Evolutionary conservation across 2,329 filamentous ascomycete genomes (phyloP).

Genomic region (Colletotrichum theobromicola): DNA sequence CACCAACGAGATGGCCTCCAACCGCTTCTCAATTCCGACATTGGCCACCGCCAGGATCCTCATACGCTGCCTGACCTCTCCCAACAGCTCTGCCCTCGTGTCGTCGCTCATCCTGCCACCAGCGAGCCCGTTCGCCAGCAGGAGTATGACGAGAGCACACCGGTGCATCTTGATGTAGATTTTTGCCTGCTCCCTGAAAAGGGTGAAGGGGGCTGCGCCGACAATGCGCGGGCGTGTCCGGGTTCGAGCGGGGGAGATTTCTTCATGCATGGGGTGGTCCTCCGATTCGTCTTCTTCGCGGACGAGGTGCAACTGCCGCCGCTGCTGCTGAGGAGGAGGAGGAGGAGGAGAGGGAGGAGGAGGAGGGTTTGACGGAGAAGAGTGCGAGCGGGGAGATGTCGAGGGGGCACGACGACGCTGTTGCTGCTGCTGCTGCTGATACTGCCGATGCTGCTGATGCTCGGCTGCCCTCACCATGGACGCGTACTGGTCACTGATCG

Average conservation of each 20-base stretch:
- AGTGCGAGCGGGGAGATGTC: neutral
- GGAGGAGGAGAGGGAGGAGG: neutral
- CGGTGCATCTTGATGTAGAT: neutral
- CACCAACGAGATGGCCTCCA: neutral
- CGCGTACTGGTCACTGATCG: neutral
- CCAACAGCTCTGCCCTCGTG: neutral
- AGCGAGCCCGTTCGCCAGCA: neutral
- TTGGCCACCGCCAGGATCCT: neutral
- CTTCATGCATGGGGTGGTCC: neutral
- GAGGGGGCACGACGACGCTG: neutral
- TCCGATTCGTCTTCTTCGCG: neutral
- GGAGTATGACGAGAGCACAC: neutral
- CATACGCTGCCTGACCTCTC: neutral
- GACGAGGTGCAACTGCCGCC: neutral
- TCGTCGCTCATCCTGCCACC: neutral
- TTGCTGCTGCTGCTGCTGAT: no score
- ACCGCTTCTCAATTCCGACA: neutral
- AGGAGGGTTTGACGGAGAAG: neutral
- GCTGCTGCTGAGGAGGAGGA: neutral
- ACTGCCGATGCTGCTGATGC: no score
- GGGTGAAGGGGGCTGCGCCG: neutral
- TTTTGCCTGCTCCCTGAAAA: neutral
- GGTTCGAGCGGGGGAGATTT: neutral
- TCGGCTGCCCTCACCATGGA: neutral
- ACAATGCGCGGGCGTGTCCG: neutral